A percentile compares a stretch with the other conserved stretches of the same genome.
phyloP scores from a whole-genome alignment of 768 basidiomycete species.

The Leucocoprinus leucothites region DNA sequence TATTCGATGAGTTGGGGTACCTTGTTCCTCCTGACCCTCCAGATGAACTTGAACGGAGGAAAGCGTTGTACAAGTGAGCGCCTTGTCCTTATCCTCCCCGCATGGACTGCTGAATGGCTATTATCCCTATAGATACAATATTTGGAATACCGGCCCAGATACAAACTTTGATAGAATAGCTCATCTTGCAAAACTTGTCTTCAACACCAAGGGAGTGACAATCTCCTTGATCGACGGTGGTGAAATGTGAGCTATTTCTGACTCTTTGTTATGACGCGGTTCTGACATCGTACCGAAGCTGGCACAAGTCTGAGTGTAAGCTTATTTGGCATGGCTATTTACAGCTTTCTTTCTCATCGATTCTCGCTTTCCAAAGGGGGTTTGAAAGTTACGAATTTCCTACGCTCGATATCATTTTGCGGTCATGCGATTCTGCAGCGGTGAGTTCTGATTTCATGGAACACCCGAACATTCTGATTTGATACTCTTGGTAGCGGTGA shows the following conservation, averaged over 20 bases:
- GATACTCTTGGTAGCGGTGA: slow-evolving; percentile 50
- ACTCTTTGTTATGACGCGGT: neutral
- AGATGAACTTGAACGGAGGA: slow-evolving; percentile 76
- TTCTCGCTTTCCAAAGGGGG: slow-evolving; percentile 36
- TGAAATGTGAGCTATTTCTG: slow-evolving; percentile 58
- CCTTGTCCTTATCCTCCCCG: neutral
- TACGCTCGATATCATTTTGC: slow-evolving; percentile 72
- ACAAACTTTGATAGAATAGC: slow-evolving; percentile 92
- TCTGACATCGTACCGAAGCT: slow-evolving; percentile 38
- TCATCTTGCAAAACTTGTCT: slow-evolving; percentile 90
- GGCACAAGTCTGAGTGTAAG: slow-evolving; percentile 89
- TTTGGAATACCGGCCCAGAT: slow-evolving; percentile 84
- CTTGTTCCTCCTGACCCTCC: slow-evolving; percentile 82
- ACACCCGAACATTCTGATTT: neutral
- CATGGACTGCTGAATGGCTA: neutral
- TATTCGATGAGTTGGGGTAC: slow-evolving; percentile 62
- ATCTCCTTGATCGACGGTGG: slow-evolving; percentile 83
- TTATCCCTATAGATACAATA: slow-evolving; percentile 65
- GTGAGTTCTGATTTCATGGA: slow-evolving; percentile 33
- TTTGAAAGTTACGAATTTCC: slow-evolving; percentile 33
- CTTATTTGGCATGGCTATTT: slow-evolving; percentile 7
- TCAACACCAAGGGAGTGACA: slow-evolving; percentile 81
- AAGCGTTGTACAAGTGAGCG: slow-evolving; percentile 80
- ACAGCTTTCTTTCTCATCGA: slow-evolving; percentile 1
- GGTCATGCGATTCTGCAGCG: slow-evolving; percentile 80